These are phyloP conservation scores for Daldinia sp. DNA, from an alignment of 2,329 filamentous ascomycete genomes.

Conservation along the genomic window DNA sequence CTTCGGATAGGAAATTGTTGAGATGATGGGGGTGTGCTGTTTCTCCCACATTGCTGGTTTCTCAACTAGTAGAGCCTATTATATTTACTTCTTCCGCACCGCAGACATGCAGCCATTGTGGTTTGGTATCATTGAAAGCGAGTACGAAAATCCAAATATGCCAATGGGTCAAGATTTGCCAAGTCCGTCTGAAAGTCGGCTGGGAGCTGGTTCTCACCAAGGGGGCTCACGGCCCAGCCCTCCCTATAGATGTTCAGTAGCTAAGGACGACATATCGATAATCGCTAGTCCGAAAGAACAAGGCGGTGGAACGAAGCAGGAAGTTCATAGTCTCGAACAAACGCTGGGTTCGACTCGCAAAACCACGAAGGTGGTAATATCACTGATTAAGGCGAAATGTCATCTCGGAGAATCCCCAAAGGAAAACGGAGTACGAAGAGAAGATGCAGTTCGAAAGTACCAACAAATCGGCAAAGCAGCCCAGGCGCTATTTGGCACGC, in stretches of 20 bases:
- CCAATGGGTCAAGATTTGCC: slow-evolving; percentile 1
- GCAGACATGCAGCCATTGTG: not conserved
- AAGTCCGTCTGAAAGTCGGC: not conserved
- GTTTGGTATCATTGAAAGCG: not conserved
- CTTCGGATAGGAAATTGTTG: not conserved
- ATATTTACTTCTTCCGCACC: not conserved
- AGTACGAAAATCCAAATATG: not conserved
- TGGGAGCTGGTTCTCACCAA: not conserved
- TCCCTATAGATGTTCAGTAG: not conserved
- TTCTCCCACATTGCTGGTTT: not conserved
- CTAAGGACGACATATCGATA: not conserved
- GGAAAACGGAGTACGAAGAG: not conserved
- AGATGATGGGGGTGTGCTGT: not conserved
- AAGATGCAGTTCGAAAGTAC: not conserved
- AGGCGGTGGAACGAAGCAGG: not conserved
- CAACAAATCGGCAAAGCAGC: not conserved
- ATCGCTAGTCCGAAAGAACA: not conserved
- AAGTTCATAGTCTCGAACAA: slow-evolving; percentile 4
- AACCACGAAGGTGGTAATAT: not conserved
- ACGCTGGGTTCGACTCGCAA: not conserved
- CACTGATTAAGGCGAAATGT: not conserved
- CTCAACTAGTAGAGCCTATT: not conserved
- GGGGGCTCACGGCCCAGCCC: not conserved
- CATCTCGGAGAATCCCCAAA: not conserved
- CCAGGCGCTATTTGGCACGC: not conserved